Evolutionary conservation across 2,329 filamentous ascomycete species (phyloP).

Genomic region (Macrophomina pseudophaseolina): DNA sequence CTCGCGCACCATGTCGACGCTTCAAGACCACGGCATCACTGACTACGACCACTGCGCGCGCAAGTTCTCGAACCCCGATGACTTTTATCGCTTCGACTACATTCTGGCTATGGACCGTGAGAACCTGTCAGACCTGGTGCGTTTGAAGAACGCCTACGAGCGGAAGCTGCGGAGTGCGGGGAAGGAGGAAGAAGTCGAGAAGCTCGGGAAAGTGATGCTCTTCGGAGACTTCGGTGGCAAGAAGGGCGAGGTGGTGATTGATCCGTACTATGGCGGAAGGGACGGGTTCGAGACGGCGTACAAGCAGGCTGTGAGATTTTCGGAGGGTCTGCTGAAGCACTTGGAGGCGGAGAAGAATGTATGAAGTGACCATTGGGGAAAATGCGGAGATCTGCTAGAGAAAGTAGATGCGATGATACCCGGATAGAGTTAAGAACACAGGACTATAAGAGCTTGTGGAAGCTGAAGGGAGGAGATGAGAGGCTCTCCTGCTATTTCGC

Average conservation of each 20-base stretch:
- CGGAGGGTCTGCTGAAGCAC: slow-evolving; percentile 73
- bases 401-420: slow-evolving; percentile 18
- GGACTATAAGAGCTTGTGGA: not conserved
- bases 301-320: slow-evolving; percentile 79
- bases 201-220: slow-evolving; percentile 67
- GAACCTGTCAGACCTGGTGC: slow-evolving; percentile 74
- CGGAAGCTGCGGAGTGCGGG: slow-evolving; percentile 44
- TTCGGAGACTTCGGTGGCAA: slow-evolving; percentile 81
- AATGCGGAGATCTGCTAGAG: not conserved
- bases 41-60: slow-evolving; percentile 79
- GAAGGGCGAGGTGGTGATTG: slow-evolving; percentile 70
- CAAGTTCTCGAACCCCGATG: slow-evolving; percentile 68
- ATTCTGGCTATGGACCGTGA: slow-evolving; percentile 91
- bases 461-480: not conserved
- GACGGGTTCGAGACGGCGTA: slow-evolving; percentile 86
- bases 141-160: slow-evolving; percentile 61
- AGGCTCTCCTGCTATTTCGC: not conserved
- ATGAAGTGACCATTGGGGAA: not conserved
- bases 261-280: slow-evolving; percentile 90
- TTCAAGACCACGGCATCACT: slow-evolving; percentile 74
- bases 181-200: slow-evolving; percentile 39
- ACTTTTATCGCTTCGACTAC: slow-evolving; percentile 89
- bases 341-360: slow-evolving; percentile 45
- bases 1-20: slow-evolving; percentile 79
- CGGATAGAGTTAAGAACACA: slow-evolving; percentile 14